Evolutionary conservation across 2,329 filamentous ascomycete genomes (phyloP).

Genomic region (Verticillium dahliae): DNA sequence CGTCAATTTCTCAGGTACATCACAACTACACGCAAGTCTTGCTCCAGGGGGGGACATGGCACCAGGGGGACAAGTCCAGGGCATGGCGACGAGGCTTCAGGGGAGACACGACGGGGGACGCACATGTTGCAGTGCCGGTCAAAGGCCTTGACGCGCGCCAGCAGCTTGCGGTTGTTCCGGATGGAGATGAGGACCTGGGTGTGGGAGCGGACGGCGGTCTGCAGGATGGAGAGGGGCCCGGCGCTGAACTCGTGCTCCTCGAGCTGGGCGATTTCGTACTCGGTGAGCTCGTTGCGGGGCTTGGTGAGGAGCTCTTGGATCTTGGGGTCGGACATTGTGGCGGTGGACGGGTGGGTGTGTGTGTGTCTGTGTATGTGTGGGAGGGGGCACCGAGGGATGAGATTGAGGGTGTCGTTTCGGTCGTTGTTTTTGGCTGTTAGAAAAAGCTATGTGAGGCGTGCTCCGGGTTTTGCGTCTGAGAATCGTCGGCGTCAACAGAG

Average conservation of each 20-base stretch:
- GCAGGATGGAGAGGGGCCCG: conserved; percentile 74
- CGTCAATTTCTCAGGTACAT: not conserved
- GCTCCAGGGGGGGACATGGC: too few species aligned
- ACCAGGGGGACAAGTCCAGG: too few species aligned
- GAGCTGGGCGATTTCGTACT: conserved; percentile 80
- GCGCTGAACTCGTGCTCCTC: conserved; percentile 50
- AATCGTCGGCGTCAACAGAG: not conserved
- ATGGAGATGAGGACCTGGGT: conserved; percentile 95
- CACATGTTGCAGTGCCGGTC: conserved; percentile 99
- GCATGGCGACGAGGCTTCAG: too few species aligned
- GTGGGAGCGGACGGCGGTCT: conserved; percentile 91
- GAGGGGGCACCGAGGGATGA: not conserved
- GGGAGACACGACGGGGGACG: conserved; percentile 28
- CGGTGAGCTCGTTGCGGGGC: conserved; percentile 83
- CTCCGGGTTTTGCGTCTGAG: not conserved
- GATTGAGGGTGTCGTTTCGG: not conserved
- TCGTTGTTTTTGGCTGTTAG: not conserved
- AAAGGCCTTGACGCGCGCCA: conserved; percentile 96
- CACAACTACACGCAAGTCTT: conserved; percentile 25
- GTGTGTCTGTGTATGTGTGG: not conserved
- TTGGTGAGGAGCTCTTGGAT: conserved; percentile 76
- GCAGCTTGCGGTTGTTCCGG: conserved; percentile 96
- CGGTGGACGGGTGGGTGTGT: not conserved
- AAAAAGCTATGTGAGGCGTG: not conserved
- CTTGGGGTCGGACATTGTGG: conserved; percentile 3